phyloP scores from a whole-genome alignment of 2,329 filamentous ascomycete species.

The Botrytis fragariae region DNA sequence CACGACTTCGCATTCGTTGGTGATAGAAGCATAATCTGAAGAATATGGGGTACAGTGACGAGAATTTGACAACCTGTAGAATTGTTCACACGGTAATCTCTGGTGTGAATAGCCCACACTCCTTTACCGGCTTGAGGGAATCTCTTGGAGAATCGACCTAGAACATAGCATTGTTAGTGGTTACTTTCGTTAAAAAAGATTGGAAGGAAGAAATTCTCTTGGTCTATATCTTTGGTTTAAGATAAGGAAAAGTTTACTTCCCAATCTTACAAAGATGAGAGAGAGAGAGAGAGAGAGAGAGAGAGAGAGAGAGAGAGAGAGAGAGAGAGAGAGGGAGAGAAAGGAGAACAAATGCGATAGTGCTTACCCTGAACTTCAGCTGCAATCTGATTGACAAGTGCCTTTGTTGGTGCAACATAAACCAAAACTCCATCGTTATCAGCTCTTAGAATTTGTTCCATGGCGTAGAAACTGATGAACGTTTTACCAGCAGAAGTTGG shows the following conservation, averaged over 20 bases:
- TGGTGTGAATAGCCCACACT: constrained; percentile 76
- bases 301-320: not conserved
- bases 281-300: not conserved
- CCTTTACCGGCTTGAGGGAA: constrained; percentile 57
- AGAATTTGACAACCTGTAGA: constrained; percentile 70
- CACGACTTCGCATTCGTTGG: constrained; percentile 65
- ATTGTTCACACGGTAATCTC: constrained; percentile 74
- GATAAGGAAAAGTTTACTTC: not conserved
- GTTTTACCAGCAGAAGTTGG: constrained; percentile 80
- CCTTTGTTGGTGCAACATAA: constrained; percentile 79
- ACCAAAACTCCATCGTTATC: constrained; percentile 70
- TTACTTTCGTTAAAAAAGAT: not conserved
- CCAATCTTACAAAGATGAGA: not conserved
- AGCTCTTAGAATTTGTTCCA: constrained; percentile 69
- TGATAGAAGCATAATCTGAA: constrained; percentile 73
- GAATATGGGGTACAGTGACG: constrained; percentile 73
- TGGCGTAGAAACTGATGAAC: constrained; percentile 81
- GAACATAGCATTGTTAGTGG: constrained; percentile 17
- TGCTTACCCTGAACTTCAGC: constrained; percentile 65
- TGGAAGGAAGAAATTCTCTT: not conserved
- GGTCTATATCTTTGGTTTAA: not conserved
- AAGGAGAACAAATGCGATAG: not conserved
- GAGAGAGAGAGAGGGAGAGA: not conserved
- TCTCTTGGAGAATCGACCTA: constrained; percentile 62
- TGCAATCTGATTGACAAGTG: constrained; percentile 79